Base-by-base conservation (phyloP, 306 rosid species). In the Abrus precatorius region DNA sequence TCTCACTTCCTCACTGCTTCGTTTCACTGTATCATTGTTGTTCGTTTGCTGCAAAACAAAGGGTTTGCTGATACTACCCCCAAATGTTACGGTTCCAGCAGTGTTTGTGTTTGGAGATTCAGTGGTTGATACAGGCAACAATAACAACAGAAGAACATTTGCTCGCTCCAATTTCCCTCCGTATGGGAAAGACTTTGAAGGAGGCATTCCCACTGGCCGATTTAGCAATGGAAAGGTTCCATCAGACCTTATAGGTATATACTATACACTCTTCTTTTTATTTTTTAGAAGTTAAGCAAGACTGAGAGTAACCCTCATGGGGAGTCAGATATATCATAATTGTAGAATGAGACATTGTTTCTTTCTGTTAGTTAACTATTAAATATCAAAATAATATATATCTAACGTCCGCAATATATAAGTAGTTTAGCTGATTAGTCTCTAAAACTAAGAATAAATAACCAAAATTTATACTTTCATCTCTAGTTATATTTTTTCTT, bases 71-170 rank as follows among this genome's bases (percentile, higher is more conserved):
- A 74, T 76, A 54, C 59, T 93, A 1, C 95, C 97, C 62, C 82
- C 84, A 36, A 84, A 85, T 49, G 69, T 52, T 43, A 36, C 85
- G 3, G 38, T 90, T 47, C 92, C 98, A 0, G 98, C 97, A 3
- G 76, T 90, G 3, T 61, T 88, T 0, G 90, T 86, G 54, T 88
- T 94, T 7, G 98, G 98, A 44, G 98, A 92, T 41, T 92, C 97
- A 0, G 88, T 92, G 32, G 77, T 92, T 79, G 98, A 94, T 48
- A 94, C 98, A 0, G 97, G 98, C 49, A 92, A 86, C 80, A 94
- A 94, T 84, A 90, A 93, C 86, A 5, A 85, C 66, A 86, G 5
- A 72, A 86, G 85, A 3, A 6, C 70, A 1, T 67, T 67, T 67
- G 86, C 89, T 3, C 62, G 71, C 14, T 86, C 85, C 52, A 79